Evolutionary conservation across 2,329 filamentous ascomycete genomes (phyloP), one percentile per base, ranked within the genome.

Genomic region (Cladosporium austrohemisphaericum): DNA sequence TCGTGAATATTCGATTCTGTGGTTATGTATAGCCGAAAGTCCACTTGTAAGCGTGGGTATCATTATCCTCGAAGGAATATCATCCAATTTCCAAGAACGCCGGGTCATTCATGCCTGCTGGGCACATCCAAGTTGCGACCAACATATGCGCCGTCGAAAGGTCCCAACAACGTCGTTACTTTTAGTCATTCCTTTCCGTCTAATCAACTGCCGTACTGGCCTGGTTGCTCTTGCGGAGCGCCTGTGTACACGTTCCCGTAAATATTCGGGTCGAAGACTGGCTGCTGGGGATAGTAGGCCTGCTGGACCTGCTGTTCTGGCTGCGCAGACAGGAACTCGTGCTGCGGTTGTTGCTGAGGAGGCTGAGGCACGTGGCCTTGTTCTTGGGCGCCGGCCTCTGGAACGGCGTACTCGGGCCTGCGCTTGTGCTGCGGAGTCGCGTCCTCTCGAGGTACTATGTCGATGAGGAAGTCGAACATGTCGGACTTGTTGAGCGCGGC

Each of bases 391-490:
- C 57, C 58, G 31, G 61, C 53, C 67, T 59, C 63, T 71, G 76
- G 49, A 68, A 65, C 61, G 54, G 54, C 52, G 77, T 79, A 55
- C 56, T 68, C 66, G 18, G 64, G 63, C 36, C 65, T 56, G 23
- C 91, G 79, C 74, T 95, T 96, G 32, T 90, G 81, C 65, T 91
- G 89, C 18, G 86, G 83, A 8, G 87, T 80, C 28, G 92, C 90
- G 69, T 98, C 93, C 68, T 98, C 93, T 45, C 93, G 85, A 3
- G 93, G 93, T 5, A 98, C 93, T 54, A 98, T 98, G 66, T 98
- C 93, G 67, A 98, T 98, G 52, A 98, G 77, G 72, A 98, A 98
- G 73, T 98, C 93, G 69, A 98, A 98, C 93, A 98, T 98, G 73
- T 98, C 93, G 18, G 90, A 96, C 72, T 98, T 98, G 52, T 89